A percentile compares a stretch with the other conserved stretches of the same genome.
These are phyloP conservation scores for Colletotrichum magnum DNA, from an alignment of 2,329 filamentous ascomycete species.

Conservation along the genomic window DNA sequence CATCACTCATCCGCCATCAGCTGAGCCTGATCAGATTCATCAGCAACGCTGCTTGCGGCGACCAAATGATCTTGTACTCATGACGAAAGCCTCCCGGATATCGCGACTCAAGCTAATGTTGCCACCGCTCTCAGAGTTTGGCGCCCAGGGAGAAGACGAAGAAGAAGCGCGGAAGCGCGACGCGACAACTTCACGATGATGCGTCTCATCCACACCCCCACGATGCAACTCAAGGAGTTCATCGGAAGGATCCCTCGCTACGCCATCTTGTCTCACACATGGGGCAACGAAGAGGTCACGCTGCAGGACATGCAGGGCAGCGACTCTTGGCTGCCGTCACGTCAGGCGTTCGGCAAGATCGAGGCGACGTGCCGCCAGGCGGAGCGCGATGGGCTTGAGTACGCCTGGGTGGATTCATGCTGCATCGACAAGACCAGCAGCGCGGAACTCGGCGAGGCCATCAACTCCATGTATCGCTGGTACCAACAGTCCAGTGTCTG, in stretches of 20 bases:
- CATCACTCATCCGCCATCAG: too few species aligned
- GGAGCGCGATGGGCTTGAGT: slow-evolving; percentile 41
- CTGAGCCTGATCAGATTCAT: not conserved
- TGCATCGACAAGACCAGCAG: slow-evolving; percentile 52
- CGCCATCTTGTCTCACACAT: slow-evolving; percentile 13
- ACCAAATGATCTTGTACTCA: too few species aligned
- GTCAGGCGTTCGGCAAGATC: slow-evolving; percentile 11
- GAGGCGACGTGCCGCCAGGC: slow-evolving; percentile 2
- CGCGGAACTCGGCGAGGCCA: slow-evolving; percentile 51
- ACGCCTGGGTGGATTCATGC: slow-evolving; percentile 55
- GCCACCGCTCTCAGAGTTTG: too few species aligned
- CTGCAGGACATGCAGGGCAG: not conserved
- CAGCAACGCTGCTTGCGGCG: not conserved
- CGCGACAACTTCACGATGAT: slow-evolving; percentile 5
- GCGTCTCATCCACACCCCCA: slow-evolving; percentile 18
- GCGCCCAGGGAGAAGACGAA: not conserved
- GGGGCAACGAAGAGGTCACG: slow-evolving; percentile 3
- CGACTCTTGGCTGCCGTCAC: not conserved
- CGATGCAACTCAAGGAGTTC: slow-evolving; percentile 28
- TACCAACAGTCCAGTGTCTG: too few species aligned
- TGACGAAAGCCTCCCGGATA: too few species aligned
- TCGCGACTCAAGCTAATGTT: too few species aligned
- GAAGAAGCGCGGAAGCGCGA: not conserved
- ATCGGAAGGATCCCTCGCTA: slow-evolving; percentile 15
- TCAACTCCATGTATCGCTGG: slow-evolving; percentile 20